Evolutionary conservation across 768 basidiomycete genomes (phyloP).

Genomic region (Naganishia vishniacii): DNA sequence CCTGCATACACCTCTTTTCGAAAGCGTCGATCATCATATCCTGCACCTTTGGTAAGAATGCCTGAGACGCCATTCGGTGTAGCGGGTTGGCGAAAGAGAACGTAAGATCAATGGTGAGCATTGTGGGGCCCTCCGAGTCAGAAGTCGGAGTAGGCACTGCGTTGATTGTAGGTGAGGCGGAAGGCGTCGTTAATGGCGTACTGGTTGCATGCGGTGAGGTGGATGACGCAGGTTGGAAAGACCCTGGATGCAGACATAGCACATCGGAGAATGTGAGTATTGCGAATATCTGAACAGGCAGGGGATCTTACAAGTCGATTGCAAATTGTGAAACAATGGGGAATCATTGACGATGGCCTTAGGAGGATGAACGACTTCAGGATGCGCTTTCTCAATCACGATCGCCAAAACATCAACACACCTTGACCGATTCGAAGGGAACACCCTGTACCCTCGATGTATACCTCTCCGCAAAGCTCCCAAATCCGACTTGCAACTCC

Average conservation of each 20-base stretch:
- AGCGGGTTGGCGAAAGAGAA: conserved; percentile 84
- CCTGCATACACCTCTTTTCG: conserved; percentile 68
- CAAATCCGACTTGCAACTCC: conserved; percentile 81
- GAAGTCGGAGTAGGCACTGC: conserved; percentile 15
- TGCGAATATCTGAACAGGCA: no score
- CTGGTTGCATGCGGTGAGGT: conserved; percentile 51
- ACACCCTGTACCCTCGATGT: conserved; percentile 73
- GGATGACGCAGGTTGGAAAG: conserved; percentile 59
- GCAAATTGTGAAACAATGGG: conserved; percentile 43
- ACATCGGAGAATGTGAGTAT: no score
- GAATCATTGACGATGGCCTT: conserved; percentile 43
- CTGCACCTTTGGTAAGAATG: conserved; percentile 81
- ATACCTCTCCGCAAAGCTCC: conserved; percentile 80
- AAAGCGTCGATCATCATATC: conserved; percentile 88
- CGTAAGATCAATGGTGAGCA: conserved; percentile 75
- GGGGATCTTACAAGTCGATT: conserved; percentile 45
- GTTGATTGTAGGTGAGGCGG: conserved; percentile 11
- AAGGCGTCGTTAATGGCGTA: conserved; percentile 23
- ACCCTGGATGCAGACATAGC: no score
- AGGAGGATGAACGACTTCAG: background rate
- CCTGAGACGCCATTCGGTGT: conserved; percentile 72
- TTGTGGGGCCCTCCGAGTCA: conserved; percentile 55
- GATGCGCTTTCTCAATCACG: background rate
- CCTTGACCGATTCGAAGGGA: conserved; percentile 74
- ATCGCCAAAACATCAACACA: no score